Evolutionary conservation across 2,329 filamentous ascomycete genomes (phyloP).

Genomic region (Bipolaris sorokiniana): DNA sequence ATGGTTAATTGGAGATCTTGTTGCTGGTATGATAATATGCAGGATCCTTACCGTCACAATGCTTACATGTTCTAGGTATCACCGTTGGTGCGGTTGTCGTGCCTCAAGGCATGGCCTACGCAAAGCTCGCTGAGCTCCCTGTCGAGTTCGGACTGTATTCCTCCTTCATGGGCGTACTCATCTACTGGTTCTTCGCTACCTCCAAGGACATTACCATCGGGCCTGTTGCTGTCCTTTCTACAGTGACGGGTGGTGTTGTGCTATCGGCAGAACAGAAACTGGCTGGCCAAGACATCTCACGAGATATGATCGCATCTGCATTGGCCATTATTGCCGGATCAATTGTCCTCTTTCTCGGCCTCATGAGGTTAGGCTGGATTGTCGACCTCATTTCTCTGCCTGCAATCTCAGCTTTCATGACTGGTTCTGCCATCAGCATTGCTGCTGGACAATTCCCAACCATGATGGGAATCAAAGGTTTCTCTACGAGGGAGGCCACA

Average conservation of each 20-base stretch:
- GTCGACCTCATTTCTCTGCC: conserved; percentile 93
- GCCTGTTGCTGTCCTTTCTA: conserved; percentile 93
- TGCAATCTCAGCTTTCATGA: conserved; percentile 96
- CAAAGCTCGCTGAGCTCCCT: conserved; percentile 76
- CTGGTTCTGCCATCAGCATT: conserved; percentile 91
- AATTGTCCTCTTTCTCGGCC: conserved; percentile 80
- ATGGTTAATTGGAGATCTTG: conserved; percentile 87
- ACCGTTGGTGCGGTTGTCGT: conserved; percentile 81
- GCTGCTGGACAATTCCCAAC: conserved; percentile 80
- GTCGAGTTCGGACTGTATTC: conserved; percentile 89
- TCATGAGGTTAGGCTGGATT: conserved; percentile 84
- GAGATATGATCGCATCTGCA: conserved; percentile 59
- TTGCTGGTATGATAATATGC: conserved; percentile 70
- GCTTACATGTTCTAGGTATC: conserved; percentile 57
- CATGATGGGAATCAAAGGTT: conserved; percentile 78
- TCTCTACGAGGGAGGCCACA: conserved; percentile 77
- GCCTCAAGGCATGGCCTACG: conserved; percentile 95
- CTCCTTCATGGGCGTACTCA: conserved; percentile 91
- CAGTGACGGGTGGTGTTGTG: conserved; percentile 83
- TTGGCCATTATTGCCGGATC: conserved; percentile 79
- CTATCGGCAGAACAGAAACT: conserved; percentile 62
- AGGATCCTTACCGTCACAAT: neutral
- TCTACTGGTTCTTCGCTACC: conserved; percentile 98
- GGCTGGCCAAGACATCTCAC: conserved; percentile 28
- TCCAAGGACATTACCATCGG: conserved; percentile 99